Base-by-base conservation (phyloP, 306 rosid species). In the Trifolium pratense region DNA sequence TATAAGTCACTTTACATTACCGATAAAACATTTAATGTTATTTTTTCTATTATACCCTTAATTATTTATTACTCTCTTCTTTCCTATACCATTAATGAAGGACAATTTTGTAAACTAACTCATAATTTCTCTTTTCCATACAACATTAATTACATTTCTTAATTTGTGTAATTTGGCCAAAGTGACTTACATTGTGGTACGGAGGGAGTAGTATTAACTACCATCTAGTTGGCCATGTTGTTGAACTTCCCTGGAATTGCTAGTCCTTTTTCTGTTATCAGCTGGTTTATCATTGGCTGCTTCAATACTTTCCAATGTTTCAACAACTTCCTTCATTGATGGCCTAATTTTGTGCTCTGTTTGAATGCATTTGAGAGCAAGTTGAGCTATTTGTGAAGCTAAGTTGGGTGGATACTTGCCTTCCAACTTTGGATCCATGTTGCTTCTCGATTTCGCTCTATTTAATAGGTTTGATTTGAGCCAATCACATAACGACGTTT, bases 371-470 rank as follows among this genome's bases (percentile, higher is more conserved):
- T 83, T 92, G 48, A 85, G 80, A 15, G 97, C 80, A 32, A 93
- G 94, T 11, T 77, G 84, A 74, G 96, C 89, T 49, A 91, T 72
- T 36, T 87, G 76, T 15, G 75, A 80, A 15, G 92, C 92, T 5
- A 89, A 85, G 70, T 83, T 93, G 34, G 85, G 57, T n/a, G 98
- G 98, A 86, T 88, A 93, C 71, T 46, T 88, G 43, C 92, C 94
- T 59, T 85, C 92, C 85, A 93, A 73, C 57, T 80, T 84, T 11
- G 83, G 80, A 76, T 93, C 98, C 91, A 93, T 88, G 29, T 80
- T 84, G 74, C 67, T 73, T 71, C 84, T 91, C 78, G 87, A 62
- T 71, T 84, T 88, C 17, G 86, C 80, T 78, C 84, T 86, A 16
- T 84, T 85, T 57, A 89, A 79, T 21, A 93, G 76, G 73, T 71